Percentiles rank a stretch among this genome's conserved stretches.
Conservation (phyloP, 768 basidiomycete species). For the Sporobolomyces pararoseus region DNA sequence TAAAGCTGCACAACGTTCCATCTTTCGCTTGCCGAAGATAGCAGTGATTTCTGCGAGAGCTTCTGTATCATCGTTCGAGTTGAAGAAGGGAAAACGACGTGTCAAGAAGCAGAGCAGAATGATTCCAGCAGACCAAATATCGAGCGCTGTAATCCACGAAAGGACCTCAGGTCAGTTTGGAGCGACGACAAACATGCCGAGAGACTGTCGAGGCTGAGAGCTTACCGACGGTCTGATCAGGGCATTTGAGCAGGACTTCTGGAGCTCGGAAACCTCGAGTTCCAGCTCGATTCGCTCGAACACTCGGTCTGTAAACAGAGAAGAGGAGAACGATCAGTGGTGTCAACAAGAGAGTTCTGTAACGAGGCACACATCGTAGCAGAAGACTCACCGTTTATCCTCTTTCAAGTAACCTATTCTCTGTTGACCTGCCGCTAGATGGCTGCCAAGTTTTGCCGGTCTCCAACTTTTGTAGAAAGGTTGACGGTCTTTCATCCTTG, state of each 20-base stretch:
- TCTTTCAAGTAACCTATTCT: slow-evolving; percentile 64
- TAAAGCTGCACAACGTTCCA: slow-evolving; percentile 78
- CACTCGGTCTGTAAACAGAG: slow-evolving; percentile 59
- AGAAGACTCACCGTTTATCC: slow-evolving; percentile 48
- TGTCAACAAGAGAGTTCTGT: slow-evolving; percentile 11
- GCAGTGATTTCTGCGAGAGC: slow-evolving; percentile 90
- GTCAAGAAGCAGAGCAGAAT: slow-evolving; percentile 89
- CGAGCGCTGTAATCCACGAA: slow-evolving; percentile 64
- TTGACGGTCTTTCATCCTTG: slow-evolving; percentile 28
- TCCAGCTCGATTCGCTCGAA: slow-evolving; percentile 93
- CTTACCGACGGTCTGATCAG: slow-evolving; percentile 84
- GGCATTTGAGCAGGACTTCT: slow-evolving; percentile 90
- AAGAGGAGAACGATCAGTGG: not conserved
- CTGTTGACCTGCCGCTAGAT: slow-evolving; percentile 54
- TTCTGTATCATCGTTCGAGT: slow-evolving; percentile 88
- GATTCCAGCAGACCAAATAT: slow-evolving; percentile 91
- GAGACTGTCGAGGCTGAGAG: slow-evolving; percentile 25
- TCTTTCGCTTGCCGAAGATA: slow-evolving; percentile 73
- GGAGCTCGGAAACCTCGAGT: slow-evolving; percentile 96
- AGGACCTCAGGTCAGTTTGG: not conserved
- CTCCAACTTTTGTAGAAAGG: slow-evolving; percentile 39
- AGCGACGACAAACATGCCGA: not conserved
- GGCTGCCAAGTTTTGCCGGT: slow-evolving; percentile 48
- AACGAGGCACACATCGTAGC: too few species aligned
- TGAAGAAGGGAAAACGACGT: slow-evolving; percentile 88